Evolutionary conservation across 2,329 filamentous ascomycete genomes (phyloP), one percentile per base, ranked within the genome.

Genomic region (Ophiostoma perfectum): DNA sequence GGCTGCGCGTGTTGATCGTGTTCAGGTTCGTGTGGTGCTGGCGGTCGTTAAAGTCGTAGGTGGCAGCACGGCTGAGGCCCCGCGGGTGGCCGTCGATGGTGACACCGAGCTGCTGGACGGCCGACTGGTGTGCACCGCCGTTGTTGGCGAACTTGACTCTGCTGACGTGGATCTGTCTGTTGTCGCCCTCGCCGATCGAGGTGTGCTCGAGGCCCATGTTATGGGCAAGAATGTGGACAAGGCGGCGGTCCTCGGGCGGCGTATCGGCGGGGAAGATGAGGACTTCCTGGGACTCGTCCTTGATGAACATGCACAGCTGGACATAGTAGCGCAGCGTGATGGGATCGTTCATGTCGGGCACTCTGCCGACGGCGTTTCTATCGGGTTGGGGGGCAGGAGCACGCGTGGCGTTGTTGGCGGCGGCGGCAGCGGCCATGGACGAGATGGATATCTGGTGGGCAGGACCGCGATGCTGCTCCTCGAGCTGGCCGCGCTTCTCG

Each of bases 221-320:
- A 77, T 99, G 95, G 6, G 95, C 93, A 67, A 99, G 84, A 52
- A 93, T 96, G 77, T 99, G 95, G 70, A 98, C 93, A 69, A 90
- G 92, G 71, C 93, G 90, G 72, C 95, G 90, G 76, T 97, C 91
- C 70, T 90, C 85, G 1, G 95, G 93, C 7, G 91, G 85, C 70
- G 97, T 85, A 65, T 88, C 89, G 36, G 91, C 82, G 2, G 93
- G 88, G 80, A 98, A 97, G 66, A 96, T 89, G 70, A 96, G 82
- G 66, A 90, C 88, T 76, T 97, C 93, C 67, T 91, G 88, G 65
- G 69, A 71, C 5, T 82, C 81, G 38, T 86, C 83, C 73, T 94
- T 91, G 74, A 91, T 88, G 84, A 98, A 98, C 49, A 97, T 81
- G 64, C 93, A 86, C 55, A 98, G 84, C 78, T 97, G 90, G 0